Base-by-base conservation (phyloP, 768 basidiomycete genomes). In the Pisolithus orientalis region DNA sequence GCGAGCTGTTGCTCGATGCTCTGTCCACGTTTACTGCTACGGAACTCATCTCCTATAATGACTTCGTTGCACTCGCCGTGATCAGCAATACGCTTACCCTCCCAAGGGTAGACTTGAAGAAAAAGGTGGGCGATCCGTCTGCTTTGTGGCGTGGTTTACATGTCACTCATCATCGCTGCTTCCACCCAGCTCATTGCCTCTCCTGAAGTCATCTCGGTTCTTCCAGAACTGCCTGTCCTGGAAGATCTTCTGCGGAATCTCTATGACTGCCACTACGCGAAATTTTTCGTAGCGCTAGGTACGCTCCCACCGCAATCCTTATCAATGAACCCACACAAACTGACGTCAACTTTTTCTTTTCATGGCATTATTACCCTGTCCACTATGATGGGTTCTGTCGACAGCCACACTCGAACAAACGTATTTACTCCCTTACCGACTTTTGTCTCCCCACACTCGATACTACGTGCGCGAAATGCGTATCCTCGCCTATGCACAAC, bases 401-500 rank as follows among this genome's bases (percentile, higher is more conserved):
- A 21, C 59, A 91, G 93, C 94, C 16, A 85, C 85, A 13, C 85
- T 97, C 51, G 94, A 97, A 69, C 85, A 93, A 69, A 81, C 80
- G 1, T 82, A 88, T 62, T 84, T 98, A 57, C 70, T 92, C n/a
- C 87, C 93, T 11, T 94, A 90, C 3, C 88, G 90, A 39, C 71
- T 94, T 53, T 80, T 98, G 44, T 79, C 84, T 2, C 88, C 86
- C 0, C 96, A 98, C 66, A 79, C 91, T 0, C 82, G 90, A 7
- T 95, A 77, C 73, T 97, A 96, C 67, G 79, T 94, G 29, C 87
- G 95, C 53, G 95, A 97, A 69, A 93, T 97, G 90, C 85, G 95
- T 32, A 93, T 98, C 57, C 82, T 88, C 17, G 94, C 94, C 1
- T 98, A 96, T 70, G 72, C 78, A 27, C 95, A 98, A 62, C 76